Evolutionary conservation across 768 basidiomycete genomes (phyloP), one percentile per base, ranked within the genome.

Genomic region (Serendipita sp.): DNA sequence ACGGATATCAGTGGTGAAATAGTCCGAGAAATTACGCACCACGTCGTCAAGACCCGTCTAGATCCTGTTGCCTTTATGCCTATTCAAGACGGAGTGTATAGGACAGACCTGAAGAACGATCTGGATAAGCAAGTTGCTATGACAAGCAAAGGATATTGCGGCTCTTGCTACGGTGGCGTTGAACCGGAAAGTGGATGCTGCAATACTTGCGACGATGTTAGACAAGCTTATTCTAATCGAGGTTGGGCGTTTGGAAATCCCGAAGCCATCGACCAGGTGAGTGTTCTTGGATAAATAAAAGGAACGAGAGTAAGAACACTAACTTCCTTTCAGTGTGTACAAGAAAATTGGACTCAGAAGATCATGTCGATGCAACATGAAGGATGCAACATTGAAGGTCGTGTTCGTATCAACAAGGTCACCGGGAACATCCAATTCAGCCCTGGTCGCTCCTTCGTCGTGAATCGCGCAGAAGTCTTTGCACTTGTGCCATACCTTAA

Each of bases 1-100:
- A 94, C 97, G 90, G 96, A 99, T 71, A 96, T 99, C 65, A 91
- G 88, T 65, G 96, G 96, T 31, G 96, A 97, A 77, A 83, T 87
- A 33, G 95, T 97, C 72, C 80, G 87, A 65, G 91, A 97, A 70
- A 72, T 97, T 58, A 82, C 91, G 5, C 94, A 97, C 73, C 91
- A 91, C 70, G 81, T 98, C 64, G 70, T 85, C 64, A 97, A 97
- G 73, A 85, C 83, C 11, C 83, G 96, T 13, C 75, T 97, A 34
- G 80, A 84, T 66, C 71, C 76, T 18, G 67, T 75, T 80, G 13
- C 72, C 33, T 44, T 3, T 46, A 23, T 18, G 65, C 48, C 45
- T 13, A 50, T 53, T 46, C 48, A 58, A 13, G 33, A 48, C 18
- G 53, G 62, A 23, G 18, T 48, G 18, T 48, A 76, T 64, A 79